These are phyloP conservation scores for Limnomonas spitsbergensis DNA, from an alignment of 139 green algal genomes.

Conservation along the genomic window DNA sequence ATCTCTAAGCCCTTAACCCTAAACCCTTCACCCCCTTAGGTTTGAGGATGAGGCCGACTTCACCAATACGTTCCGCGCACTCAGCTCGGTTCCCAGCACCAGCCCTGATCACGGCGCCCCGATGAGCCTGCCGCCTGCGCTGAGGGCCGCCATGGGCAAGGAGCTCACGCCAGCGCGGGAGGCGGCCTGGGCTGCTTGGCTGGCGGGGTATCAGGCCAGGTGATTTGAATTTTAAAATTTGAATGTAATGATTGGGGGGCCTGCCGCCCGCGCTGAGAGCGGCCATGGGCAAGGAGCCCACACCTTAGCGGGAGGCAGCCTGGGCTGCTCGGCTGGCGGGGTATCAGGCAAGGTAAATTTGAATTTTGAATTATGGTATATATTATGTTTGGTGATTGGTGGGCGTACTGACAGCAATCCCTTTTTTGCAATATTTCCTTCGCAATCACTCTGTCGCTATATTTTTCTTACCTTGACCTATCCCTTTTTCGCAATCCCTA, in stretches of 20 bases:
- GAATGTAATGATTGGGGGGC: conserved; percentile 1
- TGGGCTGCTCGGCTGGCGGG: conserved; percentile 64
- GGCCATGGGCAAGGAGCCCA: conserved; percentile 4
- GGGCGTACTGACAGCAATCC: not conserved
- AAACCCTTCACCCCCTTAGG: too few species aligned
- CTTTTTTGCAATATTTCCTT: not conserved
- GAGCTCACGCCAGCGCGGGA: conserved; percentile 36
- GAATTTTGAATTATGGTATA: not conserved
- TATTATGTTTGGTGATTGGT: not conserved
- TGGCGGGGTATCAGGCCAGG: conserved; percentile 45
- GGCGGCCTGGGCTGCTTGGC: conserved; percentile 60
- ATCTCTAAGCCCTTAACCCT: too few species aligned
- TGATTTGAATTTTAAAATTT: conserved; percentile 7
- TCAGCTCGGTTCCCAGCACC: conserved; percentile 37
- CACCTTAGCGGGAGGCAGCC: conserved; percentile 35
- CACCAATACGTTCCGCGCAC: conserved; percentile 51
- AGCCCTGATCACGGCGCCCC: not conserved
- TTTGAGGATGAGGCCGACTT: conserved; percentile 30
- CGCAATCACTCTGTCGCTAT: too few species aligned
- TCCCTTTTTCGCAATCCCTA: too few species aligned
- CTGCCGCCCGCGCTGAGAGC: not conserved
- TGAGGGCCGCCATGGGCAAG: not conserved
- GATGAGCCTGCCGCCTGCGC: not conserved
- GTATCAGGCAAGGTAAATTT: conserved; percentile 39
- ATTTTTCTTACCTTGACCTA: too few species aligned